Conservation (phyloP, 176 grass and related monocot species). For the Triticum monococcum region DNA sequence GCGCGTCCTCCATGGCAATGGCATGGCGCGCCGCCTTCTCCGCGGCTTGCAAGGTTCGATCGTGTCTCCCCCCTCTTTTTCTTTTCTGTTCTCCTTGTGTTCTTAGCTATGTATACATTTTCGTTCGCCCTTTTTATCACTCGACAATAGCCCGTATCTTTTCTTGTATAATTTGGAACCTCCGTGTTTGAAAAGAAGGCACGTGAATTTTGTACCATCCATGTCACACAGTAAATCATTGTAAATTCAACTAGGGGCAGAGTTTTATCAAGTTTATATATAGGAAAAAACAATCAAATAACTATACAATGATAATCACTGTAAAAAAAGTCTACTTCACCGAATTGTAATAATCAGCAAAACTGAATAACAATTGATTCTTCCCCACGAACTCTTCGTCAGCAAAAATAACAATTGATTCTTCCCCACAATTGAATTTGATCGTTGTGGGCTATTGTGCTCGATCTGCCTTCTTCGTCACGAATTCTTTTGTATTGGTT, state of each 20-base stretch:
- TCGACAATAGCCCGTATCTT: neutral
- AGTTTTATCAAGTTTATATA: no score
- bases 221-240: no score
- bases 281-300: no score
- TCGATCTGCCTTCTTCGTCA: no score
- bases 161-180: neutral
- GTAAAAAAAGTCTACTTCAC: neutral
- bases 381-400: no score
- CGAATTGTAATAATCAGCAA: neutral
- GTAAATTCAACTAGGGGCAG: no score
- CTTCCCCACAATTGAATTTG: neutral
- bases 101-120: neutral
- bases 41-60: neutral
- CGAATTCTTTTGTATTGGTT: neutral
- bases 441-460: neutral
- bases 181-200: no score
- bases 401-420: no score
- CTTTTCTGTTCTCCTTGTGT: no score
- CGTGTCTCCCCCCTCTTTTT: neutral
- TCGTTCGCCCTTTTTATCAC: no score
- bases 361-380: no score
- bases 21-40: neutral
- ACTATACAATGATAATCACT: neutral
- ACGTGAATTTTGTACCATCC: fast-evolving
- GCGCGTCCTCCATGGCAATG: neutral